phyloP scores from a whole-genome alignment of 2,329 filamentous ascomycete genomes.

The Fusarium hainanense region DNA sequence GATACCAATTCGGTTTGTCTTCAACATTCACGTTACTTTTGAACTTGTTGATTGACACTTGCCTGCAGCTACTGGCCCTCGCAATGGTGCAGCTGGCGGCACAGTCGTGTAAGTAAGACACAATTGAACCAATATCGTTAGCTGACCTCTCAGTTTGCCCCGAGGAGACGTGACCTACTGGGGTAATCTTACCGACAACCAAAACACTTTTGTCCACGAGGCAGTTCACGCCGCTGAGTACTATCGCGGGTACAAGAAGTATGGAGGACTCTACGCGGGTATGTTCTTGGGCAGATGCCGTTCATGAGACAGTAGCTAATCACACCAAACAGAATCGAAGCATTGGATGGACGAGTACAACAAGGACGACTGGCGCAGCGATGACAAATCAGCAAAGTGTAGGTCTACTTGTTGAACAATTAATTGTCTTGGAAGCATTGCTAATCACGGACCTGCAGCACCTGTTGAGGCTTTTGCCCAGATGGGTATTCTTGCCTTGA shows the following conservation, averaged over 20 bases:
- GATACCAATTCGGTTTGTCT: background rate
- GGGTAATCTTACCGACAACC: background rate
- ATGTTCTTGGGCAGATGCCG: too few species aligned
- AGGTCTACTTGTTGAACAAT: background rate
- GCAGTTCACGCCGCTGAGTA: background rate
- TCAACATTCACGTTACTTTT: too few species aligned
- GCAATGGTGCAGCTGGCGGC: background rate
- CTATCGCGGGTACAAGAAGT: background rate
- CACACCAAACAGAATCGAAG: background rate
- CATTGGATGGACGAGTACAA: background rate
- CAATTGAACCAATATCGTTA: background rate
- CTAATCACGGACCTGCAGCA: background rate
- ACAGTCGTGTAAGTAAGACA: background rate
- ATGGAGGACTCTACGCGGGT: background rate
- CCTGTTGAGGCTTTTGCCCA: background rate
- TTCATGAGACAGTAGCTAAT: background rate
- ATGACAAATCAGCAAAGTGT: background rate
- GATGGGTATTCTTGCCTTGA: background rate
- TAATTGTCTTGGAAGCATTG: background rate
- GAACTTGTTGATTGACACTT: background rate
- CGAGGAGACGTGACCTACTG: background rate
- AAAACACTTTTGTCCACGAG: background rate
- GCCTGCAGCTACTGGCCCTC: background rate
- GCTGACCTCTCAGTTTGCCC: background rate
- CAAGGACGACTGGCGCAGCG: background rate